These are phyloP conservation scores for Ustilago hordei DNA, from an alignment of 1,284 basidiomycete species.

Conservation along the genomic window DNA sequence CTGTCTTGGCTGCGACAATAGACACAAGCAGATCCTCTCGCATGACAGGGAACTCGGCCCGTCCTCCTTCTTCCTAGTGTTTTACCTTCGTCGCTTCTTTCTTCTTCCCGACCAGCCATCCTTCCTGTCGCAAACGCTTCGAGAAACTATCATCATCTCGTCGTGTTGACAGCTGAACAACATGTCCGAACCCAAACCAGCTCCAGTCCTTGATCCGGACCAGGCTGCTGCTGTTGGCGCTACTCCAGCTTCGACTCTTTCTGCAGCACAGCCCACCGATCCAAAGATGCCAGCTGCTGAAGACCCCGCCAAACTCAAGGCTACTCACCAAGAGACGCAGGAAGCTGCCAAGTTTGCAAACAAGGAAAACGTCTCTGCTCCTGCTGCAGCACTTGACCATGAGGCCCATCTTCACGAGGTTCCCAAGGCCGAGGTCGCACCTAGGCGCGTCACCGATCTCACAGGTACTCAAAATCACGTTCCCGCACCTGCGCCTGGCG, in stretches of 20 bases:
- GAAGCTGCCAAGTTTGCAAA: conserved; percentile 37
- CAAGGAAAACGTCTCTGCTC: conserved; percentile 16
- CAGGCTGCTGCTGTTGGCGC: conserved; percentile 40
- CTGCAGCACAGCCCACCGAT: conserved; percentile 30
- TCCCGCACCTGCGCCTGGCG: conserved; percentile 46
- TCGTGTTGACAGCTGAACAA: not conserved
- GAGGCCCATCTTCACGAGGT: conserved; percentile 45
- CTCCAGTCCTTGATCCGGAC: conserved; percentile 45
- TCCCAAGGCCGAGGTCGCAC: conserved; percentile 44
- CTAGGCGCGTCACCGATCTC: conserved; percentile 34
- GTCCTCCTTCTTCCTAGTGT: not conserved
- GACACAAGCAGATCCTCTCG: not conserved
- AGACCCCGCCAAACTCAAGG: conserved; percentile 28
- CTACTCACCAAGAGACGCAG: conserved; percentile 8
- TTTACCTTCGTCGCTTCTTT: not conserved
- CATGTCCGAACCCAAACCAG: conserved; percentile 12
- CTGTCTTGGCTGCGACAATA: not conserved
- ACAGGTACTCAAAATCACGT: conserved; percentile 32
- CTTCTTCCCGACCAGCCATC: conserved; percentile 4
- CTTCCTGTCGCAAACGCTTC: not conserved
- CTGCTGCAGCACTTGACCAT: conserved; percentile 42
- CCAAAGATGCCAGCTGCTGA: conserved; percentile 17
- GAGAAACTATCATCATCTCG: conserved; percentile 3
- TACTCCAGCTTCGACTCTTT: conserved; percentile 5
- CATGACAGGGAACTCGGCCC: not conserved